A percentile compares a stretch with the other conserved stretches of the same genome.
phyloP scores from a whole-genome alignment of 2,329 filamentous ascomycete species.

The Epichloe coenophiala region DNA sequence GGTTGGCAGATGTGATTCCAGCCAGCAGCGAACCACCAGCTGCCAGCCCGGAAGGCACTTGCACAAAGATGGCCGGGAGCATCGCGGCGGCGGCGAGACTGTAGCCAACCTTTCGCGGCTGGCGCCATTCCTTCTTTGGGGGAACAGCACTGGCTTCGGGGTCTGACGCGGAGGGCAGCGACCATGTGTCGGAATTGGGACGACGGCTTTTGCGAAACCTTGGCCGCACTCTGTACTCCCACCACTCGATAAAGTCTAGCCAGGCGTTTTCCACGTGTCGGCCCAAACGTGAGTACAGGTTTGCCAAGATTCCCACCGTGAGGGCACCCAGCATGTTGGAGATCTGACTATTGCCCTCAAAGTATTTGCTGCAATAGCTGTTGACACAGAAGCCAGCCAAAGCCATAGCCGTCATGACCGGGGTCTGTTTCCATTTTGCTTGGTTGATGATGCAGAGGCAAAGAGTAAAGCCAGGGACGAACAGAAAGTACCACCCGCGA shows the following conservation, averaged over 20 bases:
- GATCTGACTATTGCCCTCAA: slow-evolving; percentile 58
- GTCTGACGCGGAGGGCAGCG: slow-evolving; percentile 17
- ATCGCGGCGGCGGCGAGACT: slow-evolving; percentile 74
- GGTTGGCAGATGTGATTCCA: slow-evolving; percentile 42
- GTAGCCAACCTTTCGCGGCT: slow-evolving; percentile 44
- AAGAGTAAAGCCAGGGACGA: slow-evolving; percentile 61
- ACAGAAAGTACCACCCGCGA: slow-evolving; percentile 46
- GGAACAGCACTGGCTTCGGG: slow-evolving; percentile 18
- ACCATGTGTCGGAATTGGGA: slow-evolving; percentile 17
- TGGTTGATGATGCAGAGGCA: slow-evolving; percentile 71
- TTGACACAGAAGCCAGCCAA: slow-evolving; percentile 64
- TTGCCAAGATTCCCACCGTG: slow-evolving; percentile 63
- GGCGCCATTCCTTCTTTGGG: slow-evolving; percentile 13
- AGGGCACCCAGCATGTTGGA: slow-evolving; percentile 68
- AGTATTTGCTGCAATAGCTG: slow-evolving; percentile 54
- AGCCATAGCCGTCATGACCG: slow-evolving; percentile 62
- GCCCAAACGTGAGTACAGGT: slow-evolving; percentile 61
- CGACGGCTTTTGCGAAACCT: slow-evolving; percentile 20
- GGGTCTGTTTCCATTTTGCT: slow-evolving; percentile 65
- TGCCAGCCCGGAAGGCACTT: slow-evolving; percentile 50
- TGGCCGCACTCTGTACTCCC: slow-evolving; percentile 31
- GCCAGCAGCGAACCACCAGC: slow-evolving; percentile 44
- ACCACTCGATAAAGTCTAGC: slow-evolving; percentile 34
- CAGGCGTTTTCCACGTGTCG: slow-evolving; percentile 41
- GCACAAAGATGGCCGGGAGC: slow-evolving; percentile 72